Base-by-base conservation (phyloP, 257 asterid genomes). In the Perilla frutescens region DNA sequence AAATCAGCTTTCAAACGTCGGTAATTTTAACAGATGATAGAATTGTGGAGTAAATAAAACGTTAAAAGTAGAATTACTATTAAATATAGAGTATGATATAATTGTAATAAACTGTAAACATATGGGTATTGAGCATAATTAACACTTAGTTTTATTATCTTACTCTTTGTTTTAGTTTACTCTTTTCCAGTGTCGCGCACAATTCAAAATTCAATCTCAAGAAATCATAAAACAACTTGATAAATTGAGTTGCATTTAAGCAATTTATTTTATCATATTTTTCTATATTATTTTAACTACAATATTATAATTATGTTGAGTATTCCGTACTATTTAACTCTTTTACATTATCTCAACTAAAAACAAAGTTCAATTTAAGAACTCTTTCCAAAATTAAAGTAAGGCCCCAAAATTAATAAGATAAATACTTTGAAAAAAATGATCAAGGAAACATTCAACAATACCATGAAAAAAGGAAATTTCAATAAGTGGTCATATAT, bases 401-500 rank as follows among this genome's bases (percentile, higher is more conserved):
- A 0, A 20, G 26, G 26, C 26, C 26, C 26, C 26, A 20, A 20
- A 48, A 10, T 1, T 51, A 6, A 34, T 12, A 12, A 6, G 6
- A 57, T 29, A 2, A 34, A 59, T 58, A 8, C 6, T 32, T 8
- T 13, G 48, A 40, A 37, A 61, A 14, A 10, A 8, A 10, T 8
- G 26, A 26, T 41, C 68, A 62, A 43, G 36, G 43, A 40, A 8
- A 5, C 55, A 20, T 8, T 9, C 34, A 59, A 70, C 14, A 45
- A 36, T 49, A 29, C 57, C 70, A 60, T 49, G 59, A 72, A 74
- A 66, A 43, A 37, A 31, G 29, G 49, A 32, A 56, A 51, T 14
- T 66, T 66, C 29, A 20, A 57, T 15, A 20, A 36, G 60, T 64
- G 32, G 15, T 3, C 54, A 62, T 11, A 45, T 37, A 45, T 49